A percentile compares a stretch with the other conserved stretches of the same genome.
Evolutionary conservation across 2,329 filamentous ascomycete genomes (phyloP).

Genomic region (Apiospora arundinis): DNA sequence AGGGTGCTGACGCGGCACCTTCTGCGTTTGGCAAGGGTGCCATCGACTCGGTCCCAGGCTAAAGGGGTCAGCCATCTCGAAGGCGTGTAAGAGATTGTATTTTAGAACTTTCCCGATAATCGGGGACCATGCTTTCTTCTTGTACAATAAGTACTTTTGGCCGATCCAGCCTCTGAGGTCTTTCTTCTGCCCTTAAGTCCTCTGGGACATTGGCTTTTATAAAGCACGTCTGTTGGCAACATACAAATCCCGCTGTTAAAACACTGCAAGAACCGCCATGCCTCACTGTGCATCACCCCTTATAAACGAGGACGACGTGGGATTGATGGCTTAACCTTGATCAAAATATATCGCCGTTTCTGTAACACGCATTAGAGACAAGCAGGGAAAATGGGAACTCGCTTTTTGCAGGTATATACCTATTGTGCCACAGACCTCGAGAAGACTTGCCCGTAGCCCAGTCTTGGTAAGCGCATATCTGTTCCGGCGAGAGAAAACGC

Average conservation of each 20-base stretch:
- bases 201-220: not conserved
- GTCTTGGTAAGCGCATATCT: too few species aligned
- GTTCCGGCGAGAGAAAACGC: too few species aligned
- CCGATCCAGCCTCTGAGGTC: not conserved
- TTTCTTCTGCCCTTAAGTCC: not conserved
- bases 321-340: too few species aligned
- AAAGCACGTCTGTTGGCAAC: not conserved
- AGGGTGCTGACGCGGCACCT: constrained; percentile 47
- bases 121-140: not conserved
- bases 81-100: constrained; percentile 9
- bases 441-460: too few species aligned
- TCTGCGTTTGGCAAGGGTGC: constrained; percentile 43
- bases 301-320: too few species aligned
- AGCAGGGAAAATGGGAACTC: too few species aligned
- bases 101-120: not conserved
- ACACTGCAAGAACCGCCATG: not conserved
- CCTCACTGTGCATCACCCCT: too few species aligned
- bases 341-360: too few species aligned
- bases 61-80: constrained; percentile 22
- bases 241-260: not conserved
- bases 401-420: too few species aligned
- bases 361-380: too few species aligned
- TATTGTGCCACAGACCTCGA: too few species aligned
- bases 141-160: not conserved
- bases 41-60: constrained; percentile 46